Conservation (phyloP, 345 rosid genomes). For the Geranium rotundifolium region DNA sequence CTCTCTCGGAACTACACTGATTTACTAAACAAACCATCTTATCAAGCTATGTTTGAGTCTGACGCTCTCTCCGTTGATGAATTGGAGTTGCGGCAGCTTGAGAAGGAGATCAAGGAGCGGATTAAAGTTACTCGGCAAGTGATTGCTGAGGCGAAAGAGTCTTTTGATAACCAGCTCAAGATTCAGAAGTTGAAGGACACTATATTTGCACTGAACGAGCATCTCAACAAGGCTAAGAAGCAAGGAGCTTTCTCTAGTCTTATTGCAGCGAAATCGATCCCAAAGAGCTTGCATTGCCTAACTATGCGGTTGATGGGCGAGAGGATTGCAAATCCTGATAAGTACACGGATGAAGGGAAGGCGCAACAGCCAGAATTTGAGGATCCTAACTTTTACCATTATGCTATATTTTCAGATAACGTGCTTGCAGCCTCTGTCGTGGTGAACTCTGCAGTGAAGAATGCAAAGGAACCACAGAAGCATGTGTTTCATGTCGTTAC, state of each 20-base stretch:
- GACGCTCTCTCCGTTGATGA: slow-evolving; percentile 68
- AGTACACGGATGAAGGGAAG: slow-evolving; percentile 73
- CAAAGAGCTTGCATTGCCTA: slow-evolving; percentile 86
- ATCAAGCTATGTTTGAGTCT: slow-evolving; percentile 44
- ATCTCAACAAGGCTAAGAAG: slow-evolving; percentile 79
- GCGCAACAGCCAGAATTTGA: slow-evolving; percentile 46
- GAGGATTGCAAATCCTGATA: slow-evolving; percentile 75
- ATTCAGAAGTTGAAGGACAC: slow-evolving; percentile 92
- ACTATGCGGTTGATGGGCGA: slow-evolving; percentile 97
- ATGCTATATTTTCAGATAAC: slow-evolving; percentile 87
- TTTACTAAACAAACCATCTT: slow-evolving; percentile 60
- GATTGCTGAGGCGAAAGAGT: slow-evolving; percentile 83
- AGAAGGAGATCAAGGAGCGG: slow-evolving; percentile 94
- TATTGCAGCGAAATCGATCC: slow-evolving; percentile 91
- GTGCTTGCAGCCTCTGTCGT: slow-evolving; percentile 91
- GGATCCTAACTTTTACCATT: slow-evolving; percentile 80
- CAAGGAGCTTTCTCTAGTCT: slow-evolving; percentile 93
- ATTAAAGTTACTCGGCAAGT: slow-evolving; percentile 84
- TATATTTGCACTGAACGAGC: slow-evolving; percentile 79
- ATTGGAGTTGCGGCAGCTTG: slow-evolving; percentile 50
- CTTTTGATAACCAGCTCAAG: slow-evolving; percentile 88
- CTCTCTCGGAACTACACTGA: slow-evolving; percentile 75
- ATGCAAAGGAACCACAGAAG: slow-evolving; percentile 81
- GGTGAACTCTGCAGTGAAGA: slow-evolving; percentile 93
- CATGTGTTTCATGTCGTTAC: slow-evolving; percentile 96